phyloP scores from a whole-genome alignment of 495 filamentous ascomycete genomes.

The Lasiosphaeria hispida region DNA sequence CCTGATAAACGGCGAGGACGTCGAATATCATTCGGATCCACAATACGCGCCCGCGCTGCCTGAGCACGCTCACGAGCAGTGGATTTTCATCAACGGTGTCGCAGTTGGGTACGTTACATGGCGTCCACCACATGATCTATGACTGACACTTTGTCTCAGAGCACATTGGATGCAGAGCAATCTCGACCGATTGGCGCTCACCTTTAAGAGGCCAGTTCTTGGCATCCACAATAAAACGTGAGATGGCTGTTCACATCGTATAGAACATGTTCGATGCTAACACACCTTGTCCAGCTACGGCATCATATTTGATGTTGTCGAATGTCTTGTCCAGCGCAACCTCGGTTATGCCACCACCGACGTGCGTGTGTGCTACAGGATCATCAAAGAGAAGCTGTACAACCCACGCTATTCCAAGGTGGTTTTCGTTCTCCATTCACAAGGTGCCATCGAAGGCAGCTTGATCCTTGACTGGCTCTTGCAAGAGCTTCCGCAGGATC shows the following conservation, averaged over 20 bases:
- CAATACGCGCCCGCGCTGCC: slow-evolving; percentile 41
- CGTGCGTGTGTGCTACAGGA: slow-evolving; percentile 55
- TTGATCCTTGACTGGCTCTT: slow-evolving; percentile 78
- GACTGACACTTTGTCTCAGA: slow-evolving; percentile 20
- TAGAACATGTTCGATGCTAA: neutral
- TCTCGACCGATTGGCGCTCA: slow-evolving; percentile 67
- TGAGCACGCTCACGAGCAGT: slow-evolving; percentile 58
- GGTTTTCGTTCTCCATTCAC: slow-evolving; percentile 75
- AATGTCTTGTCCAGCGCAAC: slow-evolving; percentile 75
- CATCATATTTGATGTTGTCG: slow-evolving; percentile 69
- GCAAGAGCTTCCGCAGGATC: slow-evolving; percentile 66
- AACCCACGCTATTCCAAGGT: slow-evolving; percentile 64
- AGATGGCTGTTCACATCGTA: neutral
- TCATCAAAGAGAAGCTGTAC: slow-evolving; percentile 58
- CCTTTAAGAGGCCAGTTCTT: slow-evolving; percentile 69
- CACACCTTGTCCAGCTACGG: slow-evolving; percentile 36
- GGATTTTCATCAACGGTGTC: slow-evolving; percentile 75
- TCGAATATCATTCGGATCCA: slow-evolving; percentile 42
- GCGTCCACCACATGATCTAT: neutral
- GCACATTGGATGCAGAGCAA: slow-evolving; percentile 64
- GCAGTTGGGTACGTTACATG: slow-evolving; percentile 50
- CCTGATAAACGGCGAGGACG: slow-evolving; percentile 47
- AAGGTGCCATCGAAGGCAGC: slow-evolving; percentile 75
- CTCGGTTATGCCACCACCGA: slow-evolving; percentile 71
- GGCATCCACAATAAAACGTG: slow-evolving; percentile 83